Base-by-base conservation (phyloP, 2,329 filamentous ascomycete species). In the Colletotrichum plurivorum region DNA sequence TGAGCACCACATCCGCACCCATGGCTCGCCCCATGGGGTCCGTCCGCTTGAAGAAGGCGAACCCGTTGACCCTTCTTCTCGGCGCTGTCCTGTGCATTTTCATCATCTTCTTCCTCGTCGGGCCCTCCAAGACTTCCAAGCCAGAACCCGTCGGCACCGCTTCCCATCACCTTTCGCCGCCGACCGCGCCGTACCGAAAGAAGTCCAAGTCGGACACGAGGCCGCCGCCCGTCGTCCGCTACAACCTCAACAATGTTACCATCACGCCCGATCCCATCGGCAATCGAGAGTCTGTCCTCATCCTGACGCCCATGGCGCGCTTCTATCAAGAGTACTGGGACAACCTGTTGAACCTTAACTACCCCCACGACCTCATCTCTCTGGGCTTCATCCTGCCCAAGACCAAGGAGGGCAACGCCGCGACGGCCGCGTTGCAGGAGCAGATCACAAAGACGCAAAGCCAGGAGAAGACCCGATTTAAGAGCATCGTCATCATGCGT, bases 291-390 rank as follows among this genome's bases (percentile, higher is more conserved):
- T 92, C 92, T 59, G 87, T 99, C 69, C 90, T 99, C 63, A 93
- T 99, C 77, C 88, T 99, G 70, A 98, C 96, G 1, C 96, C 96
- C 10, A 91, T 99, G 82, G 93, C 94, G 39, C 90, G 93, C 71
- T 99, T 98, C 86, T 98, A 98, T 81, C 91, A 93, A 75, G 91
- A 88, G 74, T 99, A 98, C 84, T 99, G 96, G 95, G 92, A 97
- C 79, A 99, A 98, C 76, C 86, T 99, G 31, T 80, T 95, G 73
- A 89, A 89, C 78, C 87, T 99, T 64, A 88, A 83, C 76, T 99
- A 98, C 79, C 96, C 96, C 3, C 96, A 98, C 82, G 93, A 97
- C 69, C 89, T 98, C 72, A 97, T 99, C 77, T 97, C 94, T 1
- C 86, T 99, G 31, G 96, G 94, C 46, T 99, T 98, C 83, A 98